These are phyloP conservation scores for Piper betle DNA, from an alignment of 164 flowering plant genomes.

Conservation along the genomic window DNA sequence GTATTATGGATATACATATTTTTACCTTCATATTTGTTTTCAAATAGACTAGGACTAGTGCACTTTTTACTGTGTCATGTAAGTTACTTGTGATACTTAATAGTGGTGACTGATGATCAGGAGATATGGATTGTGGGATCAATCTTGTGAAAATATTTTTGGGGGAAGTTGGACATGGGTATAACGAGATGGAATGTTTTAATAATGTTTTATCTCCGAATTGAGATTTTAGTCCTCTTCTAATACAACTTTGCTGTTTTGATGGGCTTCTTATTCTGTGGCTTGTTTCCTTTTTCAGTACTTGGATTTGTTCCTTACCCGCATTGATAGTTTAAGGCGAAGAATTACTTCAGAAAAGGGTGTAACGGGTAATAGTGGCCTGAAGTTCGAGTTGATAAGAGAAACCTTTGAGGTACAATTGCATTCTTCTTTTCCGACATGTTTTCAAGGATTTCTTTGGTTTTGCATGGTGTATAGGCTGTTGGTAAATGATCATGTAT, in stretches of 20 bases:
- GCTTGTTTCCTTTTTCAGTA: constrained; percentile 35
- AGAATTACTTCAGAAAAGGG: constrained; percentile 23
- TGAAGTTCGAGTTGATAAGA: constrained; percentile 42
- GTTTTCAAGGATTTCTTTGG: not conserved
- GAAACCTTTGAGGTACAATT: constrained; percentile 62
- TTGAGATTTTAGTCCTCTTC: not conserved
- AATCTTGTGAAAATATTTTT: no score
- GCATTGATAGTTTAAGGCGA: constrained; percentile 81
- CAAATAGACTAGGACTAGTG: no score
- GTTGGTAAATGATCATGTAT: no score
- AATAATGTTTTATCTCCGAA: no score
- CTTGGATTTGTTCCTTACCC: constrained; percentile 68
- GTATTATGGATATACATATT: no score
- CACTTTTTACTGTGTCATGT: no score
- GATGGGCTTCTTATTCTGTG: no score
- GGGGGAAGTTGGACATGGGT: no score
- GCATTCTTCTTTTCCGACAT: not conserved
- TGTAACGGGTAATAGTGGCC: constrained; percentile 21
- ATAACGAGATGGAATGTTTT: no score
- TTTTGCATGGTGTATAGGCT: not conserved
- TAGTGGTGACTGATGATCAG: not conserved
- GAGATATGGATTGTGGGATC: not conserved
- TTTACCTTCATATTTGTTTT: no score
- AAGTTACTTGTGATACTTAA: not conserved
- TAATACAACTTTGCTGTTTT: no score